Percentiles rank a stretch among this genome's conserved stretches.
phyloP scores from a whole-genome alignment of 163 green algal species.

The Coccomyxa subellipsoidea region DNA sequence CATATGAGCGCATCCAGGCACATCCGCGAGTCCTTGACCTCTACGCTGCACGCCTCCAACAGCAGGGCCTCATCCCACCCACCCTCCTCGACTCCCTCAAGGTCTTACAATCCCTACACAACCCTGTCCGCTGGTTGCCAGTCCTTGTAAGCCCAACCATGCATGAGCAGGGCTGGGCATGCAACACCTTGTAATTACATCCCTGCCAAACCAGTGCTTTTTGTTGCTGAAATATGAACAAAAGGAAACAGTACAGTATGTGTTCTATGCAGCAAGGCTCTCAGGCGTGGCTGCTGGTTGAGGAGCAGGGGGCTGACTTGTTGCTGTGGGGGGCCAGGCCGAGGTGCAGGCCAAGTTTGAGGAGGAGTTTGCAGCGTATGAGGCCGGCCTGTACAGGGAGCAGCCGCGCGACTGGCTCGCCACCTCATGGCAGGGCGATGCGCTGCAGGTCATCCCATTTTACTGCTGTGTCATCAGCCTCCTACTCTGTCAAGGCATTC shows the following conservation, averaged over 20 bases:
- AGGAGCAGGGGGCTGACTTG: too few relatives aligned
- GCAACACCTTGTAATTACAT: too few relatives aligned
- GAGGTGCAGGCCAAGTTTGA: constrained; percentile 29
- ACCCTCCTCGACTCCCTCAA: constrained; percentile 29
- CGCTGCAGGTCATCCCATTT: constrained; percentile 22
- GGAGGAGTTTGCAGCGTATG: constrained; percentile 16
- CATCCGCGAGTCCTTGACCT: constrained; percentile 47
- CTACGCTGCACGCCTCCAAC: constrained; percentile 42
- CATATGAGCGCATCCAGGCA: constrained; percentile 44
- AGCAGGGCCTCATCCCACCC: constrained; percentile 33
- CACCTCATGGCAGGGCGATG: constrained; percentile 37
- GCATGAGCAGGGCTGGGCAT: too few relatives aligned
- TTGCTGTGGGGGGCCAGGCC: constrained; percentile 16
- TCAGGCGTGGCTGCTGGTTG: too few relatives aligned
- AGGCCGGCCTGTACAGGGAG: constrained; percentile 28
- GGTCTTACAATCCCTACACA: neutral
- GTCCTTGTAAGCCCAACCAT: too few relatives aligned
- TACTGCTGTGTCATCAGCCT: neutral
- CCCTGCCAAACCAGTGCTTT: too few relatives aligned
- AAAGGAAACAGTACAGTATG: too few relatives aligned
- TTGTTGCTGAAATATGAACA: too few relatives aligned
- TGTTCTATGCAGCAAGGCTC: too few relatives aligned
- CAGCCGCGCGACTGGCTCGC: constrained; percentile 24
- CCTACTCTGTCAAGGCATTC: too few relatives aligned
- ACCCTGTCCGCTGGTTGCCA: too few relatives aligned